Percentiles rank a stretch among this genome's conserved stretches.
Conservation (phyloP, 768 basidiomycete species). For the Gymnopilus junonius region DNA sequence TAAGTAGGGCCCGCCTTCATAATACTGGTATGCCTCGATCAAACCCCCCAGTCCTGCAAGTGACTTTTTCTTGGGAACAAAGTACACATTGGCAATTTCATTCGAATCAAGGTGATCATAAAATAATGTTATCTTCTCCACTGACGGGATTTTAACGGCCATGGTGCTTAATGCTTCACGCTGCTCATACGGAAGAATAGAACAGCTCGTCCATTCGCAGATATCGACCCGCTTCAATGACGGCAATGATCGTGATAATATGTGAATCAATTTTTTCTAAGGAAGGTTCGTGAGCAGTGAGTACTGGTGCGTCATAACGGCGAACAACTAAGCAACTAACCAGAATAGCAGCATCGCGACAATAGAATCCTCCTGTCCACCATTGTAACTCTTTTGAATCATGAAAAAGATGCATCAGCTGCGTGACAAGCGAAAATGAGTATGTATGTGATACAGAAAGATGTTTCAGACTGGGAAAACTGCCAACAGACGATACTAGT, state of each 20-base stretch:
- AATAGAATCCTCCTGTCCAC: constrained; percentile 16
- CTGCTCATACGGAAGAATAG: neutral
- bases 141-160: neutral
- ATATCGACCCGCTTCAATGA: constrained; percentile 8
- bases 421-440: neutral
- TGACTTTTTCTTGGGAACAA: too few species aligned
- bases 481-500: neutral
- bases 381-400: constrained; percentile 8
- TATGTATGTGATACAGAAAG: constrained; percentile 1
- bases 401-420: neutral
- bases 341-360: neutral
- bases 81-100: constrained; percentile 6
- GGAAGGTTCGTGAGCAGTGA: too few species aligned
- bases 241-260: neutral
- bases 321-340: neutral
- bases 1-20: neutral
- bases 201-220: constrained; percentile 5
- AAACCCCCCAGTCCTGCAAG: neutral
- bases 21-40: neutral
- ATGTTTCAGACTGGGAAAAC: constrained; percentile 12
- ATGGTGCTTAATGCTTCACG: neutral
- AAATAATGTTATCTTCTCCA: constrained; percentile 10
- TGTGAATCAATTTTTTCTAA: neutral
- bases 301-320: neutral
- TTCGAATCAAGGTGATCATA: constrained; percentile 5